Conservation (phyloP, 2,329 filamentous ascomycete species). For the Akanthomyces dipterigenus region DNA sequence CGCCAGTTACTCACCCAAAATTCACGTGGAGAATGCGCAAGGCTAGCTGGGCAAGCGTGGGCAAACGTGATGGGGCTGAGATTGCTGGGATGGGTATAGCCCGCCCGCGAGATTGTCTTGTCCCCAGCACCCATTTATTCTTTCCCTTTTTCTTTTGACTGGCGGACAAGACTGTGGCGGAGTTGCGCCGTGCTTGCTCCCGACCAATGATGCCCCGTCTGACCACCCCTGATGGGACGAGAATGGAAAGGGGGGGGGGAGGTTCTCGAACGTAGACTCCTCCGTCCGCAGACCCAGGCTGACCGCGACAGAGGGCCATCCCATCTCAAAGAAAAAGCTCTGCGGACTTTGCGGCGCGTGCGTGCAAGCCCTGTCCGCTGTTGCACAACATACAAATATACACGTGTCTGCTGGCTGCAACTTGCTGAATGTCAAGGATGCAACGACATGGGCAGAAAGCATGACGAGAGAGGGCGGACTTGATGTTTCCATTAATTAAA, state of each 20-base stretch:
- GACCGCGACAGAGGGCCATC: no score
- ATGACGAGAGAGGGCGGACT: no score
- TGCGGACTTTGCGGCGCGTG: background rate
- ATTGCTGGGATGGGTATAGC: background rate
- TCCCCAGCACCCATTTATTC: no score
- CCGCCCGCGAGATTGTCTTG: background rate
- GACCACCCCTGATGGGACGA: background rate
- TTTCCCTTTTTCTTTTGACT: background rate
- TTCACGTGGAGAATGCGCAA: background rate
- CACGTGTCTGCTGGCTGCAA: no score
- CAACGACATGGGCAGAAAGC: background rate
- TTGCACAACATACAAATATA: background rate
- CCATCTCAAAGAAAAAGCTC: background rate
- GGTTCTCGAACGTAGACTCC: no score
- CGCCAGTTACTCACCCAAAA: background rate
- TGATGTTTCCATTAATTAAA: no score
- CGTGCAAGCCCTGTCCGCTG: background rate
- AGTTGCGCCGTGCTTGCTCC: background rate
- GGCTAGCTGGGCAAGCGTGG: background rate
- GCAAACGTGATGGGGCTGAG: background rate
- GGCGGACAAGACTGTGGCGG: background rate
- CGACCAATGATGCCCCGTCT: background rate
- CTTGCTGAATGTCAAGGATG: background rate
- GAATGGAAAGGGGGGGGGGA: background rate
- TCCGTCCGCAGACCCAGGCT: no score